Percentiles rank a stretch among this genome's conserved stretches.
These are phyloP conservation scores for Suillus sp. DNA, from an alignment of 768 basidiomycete genomes.

Conservation along the genomic window DNA sequence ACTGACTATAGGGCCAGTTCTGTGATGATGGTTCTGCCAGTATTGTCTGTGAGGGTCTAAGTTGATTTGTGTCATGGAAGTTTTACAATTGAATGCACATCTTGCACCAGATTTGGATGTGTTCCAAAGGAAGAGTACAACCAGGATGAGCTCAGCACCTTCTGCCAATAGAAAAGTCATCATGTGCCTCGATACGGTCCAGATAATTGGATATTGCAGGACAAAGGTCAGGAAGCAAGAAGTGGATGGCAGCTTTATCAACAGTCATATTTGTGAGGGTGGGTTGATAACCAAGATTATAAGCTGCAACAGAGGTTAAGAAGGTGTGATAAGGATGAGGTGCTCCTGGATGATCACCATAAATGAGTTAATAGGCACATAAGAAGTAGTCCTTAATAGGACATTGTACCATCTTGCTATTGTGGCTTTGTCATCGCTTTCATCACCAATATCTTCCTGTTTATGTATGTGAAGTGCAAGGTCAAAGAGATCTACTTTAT, in stretches of 20 bases:
- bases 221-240: neutral
- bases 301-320: neutral
- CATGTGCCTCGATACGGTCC: neutral
- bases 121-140: neutral
- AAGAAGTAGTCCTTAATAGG: too few relatives aligned
- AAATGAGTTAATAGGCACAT: neutral
- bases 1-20: too few relatives aligned
- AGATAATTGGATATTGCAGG: neutral
- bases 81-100: neutral
- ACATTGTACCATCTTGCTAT: neutral
- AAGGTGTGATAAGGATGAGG: neutral
- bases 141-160: neutral
- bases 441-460: neutral
- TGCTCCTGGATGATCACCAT: neutral
- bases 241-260: neutral
- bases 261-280: neutral
- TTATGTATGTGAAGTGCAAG: neutral
- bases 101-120: neutral
- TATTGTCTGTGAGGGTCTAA: too few relatives aligned
- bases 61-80: neutral
- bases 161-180: neutral
- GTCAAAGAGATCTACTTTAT: neutral
- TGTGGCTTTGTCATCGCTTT: neutral
- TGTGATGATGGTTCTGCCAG: too few relatives aligned
- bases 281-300: neutral